Evolutionary conservation across 2,329 filamentous ascomycete species (phyloP).

Genomic region (Alternaria arbusti): DNA sequence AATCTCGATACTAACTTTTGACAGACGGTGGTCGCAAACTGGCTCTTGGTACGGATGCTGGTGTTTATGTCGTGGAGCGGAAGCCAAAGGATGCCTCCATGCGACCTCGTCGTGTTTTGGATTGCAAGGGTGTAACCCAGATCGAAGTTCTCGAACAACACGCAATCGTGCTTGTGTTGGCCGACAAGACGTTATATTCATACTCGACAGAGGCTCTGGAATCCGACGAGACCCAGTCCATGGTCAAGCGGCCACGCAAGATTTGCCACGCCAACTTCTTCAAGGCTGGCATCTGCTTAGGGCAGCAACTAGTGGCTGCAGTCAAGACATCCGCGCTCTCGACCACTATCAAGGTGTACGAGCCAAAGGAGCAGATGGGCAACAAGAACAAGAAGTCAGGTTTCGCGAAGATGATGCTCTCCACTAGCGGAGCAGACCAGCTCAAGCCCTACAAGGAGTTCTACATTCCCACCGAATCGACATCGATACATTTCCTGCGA

Average conservation of each 20-base stretch:
- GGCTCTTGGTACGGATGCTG: conserved; percentile 91
- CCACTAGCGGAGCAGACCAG: conserved; percentile 82
- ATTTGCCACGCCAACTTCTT: conserved; percentile 99
- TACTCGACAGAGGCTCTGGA: conserved; percentile 89
- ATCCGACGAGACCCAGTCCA: conserved; percentile 73
- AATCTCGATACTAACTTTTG: conserved; percentile 28
- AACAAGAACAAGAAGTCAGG: conserved; percentile 96
- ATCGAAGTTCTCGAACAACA: conserved; percentile 97
- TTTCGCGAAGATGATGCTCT: conserved; percentile 97
- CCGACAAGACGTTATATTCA: conserved; percentile 90
- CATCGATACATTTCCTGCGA: conserved; percentile 95
- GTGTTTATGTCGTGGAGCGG: conserved; percentile 90
- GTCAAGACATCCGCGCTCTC: conserved; percentile 94
- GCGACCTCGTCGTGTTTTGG: conserved; percentile 82
- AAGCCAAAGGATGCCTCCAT: conserved; percentile 79
- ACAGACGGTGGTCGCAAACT: conserved; percentile 92
- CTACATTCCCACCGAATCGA: conserved; percentile 98
- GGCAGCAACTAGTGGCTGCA: conserved; percentile 91
- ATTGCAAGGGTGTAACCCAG: conserved; percentile 87
- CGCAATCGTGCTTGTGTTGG: conserved; percentile 85
- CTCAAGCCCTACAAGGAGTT: conserved; percentile 87
- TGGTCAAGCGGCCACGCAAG: conserved; percentile 88
- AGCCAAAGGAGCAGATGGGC: conserved; percentile 92
- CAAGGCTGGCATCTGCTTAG: conserved; percentile 93
- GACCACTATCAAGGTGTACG: conserved; percentile 98